These are phyloP conservation scores for Calocera cornea DNA, from an alignment of 768 basidiomycete genomes.

Conservation along the genomic window DNA sequence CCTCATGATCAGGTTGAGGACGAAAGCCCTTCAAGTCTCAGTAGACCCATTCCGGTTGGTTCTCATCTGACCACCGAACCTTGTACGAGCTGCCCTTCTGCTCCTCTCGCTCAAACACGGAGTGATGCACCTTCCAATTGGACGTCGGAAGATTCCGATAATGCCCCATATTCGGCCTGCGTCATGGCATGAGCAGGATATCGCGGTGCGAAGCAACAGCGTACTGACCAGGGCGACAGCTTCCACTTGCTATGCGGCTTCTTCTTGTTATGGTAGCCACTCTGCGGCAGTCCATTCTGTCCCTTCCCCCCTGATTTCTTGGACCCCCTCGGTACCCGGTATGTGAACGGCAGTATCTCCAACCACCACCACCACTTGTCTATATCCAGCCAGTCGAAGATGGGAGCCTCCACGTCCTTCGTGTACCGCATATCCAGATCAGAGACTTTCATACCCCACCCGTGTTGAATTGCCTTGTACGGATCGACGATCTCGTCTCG, in stretches of 20 bases:
- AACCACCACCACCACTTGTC: constrained; percentile 53
- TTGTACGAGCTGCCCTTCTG: neutral
- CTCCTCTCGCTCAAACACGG: neutral
- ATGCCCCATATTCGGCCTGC: neutral
- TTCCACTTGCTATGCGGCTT: neutral
- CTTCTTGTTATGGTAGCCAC: neutral
- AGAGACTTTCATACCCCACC: neutral
- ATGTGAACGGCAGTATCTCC: constrained; percentile 42
- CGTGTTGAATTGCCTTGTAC: neutral
- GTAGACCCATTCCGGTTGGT: neutral
- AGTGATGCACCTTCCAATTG: neutral
- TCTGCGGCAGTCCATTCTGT: neutral
- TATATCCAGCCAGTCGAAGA: constrained; percentile 39
- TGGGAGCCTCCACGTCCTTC: constrained; percentile 34
- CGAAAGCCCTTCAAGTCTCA: no score
- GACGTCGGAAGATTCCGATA: neutral
- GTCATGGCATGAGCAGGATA: neutral
- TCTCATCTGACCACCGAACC: neutral
- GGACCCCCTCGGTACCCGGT: neutral
- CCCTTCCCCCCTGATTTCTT: neutral
- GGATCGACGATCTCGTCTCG: constrained; percentile 10
- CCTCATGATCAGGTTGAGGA: no score
- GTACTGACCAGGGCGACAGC: neutral
- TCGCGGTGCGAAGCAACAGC: neutral
- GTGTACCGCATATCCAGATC: neutral